Conservation (phyloP, 2,329 filamentous ascomycete species). For the Xylaria arbuscula region DNA sequence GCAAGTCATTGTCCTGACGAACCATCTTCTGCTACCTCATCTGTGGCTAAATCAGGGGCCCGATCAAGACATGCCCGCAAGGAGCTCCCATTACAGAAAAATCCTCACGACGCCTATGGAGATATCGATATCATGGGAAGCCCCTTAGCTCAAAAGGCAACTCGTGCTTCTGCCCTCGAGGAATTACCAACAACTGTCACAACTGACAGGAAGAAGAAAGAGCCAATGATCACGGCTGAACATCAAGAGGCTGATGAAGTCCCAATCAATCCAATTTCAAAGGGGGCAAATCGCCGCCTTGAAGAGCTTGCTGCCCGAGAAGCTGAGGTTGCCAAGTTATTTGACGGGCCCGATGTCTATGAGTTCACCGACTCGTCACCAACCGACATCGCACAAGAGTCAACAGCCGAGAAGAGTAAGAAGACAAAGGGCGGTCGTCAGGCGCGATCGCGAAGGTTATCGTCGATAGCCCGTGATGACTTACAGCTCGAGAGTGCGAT, state of each 20-base stretch:
- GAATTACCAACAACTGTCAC: conserved; percentile 51
- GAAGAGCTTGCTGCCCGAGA: conserved; percentile 48
- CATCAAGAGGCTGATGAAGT: conserved; percentile 31
- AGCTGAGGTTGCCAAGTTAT: conserved; percentile 46
- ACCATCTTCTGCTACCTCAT: conserved; percentile 43
- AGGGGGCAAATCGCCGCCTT: conserved; percentile 43
- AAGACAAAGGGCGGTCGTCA: conserved; percentile 49
- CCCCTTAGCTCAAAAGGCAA: conserved; percentile 57
- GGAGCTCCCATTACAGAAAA: conserved; percentile 39
- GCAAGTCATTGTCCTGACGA: conserved; percentile 54
- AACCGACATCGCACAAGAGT: conserved; percentile 40
- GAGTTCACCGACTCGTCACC: conserved; percentile 65
- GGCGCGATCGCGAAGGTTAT: conserved; percentile 54
- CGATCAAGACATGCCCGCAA: conserved; percentile 52
- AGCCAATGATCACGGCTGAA: conserved; percentile 48
- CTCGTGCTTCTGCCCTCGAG: conserved; percentile 42
- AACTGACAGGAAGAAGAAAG: conserved; percentile 56
- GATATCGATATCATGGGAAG: conserved; percentile 51
- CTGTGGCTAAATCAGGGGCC: conserved; percentile 51
- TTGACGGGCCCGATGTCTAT: conserved; percentile 60
- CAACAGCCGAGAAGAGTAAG: conserved; percentile 41
- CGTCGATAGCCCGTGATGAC: conserved; percentile 54
- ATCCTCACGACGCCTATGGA: conserved; percentile 15
- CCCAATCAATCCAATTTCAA: conserved; percentile 33
- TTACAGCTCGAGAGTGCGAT: conserved; percentile 44